phyloP scores from a whole-genome alignment of 1,284 basidiomycete genomes.

The Moesziomyces globuligerus region DNA sequence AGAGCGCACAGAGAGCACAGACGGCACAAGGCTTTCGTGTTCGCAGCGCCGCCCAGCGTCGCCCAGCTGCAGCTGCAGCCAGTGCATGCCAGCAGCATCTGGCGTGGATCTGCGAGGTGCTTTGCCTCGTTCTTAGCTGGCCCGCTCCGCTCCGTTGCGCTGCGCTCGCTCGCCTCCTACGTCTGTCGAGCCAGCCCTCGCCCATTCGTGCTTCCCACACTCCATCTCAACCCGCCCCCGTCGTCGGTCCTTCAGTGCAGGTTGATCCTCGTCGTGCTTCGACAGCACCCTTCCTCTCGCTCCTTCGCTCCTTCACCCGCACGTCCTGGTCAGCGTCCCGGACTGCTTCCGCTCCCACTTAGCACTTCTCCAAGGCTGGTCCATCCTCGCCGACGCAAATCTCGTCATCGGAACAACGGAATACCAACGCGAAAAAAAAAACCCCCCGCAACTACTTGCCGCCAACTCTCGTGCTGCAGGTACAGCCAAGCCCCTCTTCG shows the following conservation, averaged over 20 bases:
- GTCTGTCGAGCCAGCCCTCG: no score
- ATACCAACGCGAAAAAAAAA: background rate
- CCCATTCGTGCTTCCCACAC: background rate
- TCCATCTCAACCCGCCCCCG: slow-evolving; percentile 5
- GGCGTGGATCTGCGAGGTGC: slow-evolving; percentile 29
- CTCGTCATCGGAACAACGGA: background rate
- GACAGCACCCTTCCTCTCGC: slow-evolving; percentile 22
- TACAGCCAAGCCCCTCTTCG: no score
- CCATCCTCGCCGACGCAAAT: background rate
- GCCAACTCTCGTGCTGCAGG: no score
- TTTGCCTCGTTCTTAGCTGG: background rate
- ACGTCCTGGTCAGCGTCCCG: slow-evolving; percentile 17
- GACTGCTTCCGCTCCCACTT: slow-evolving; percentile 9
- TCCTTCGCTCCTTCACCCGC: background rate
- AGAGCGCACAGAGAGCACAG: no score
- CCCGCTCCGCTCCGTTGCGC: slow-evolving; percentile 5
- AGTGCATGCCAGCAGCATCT: background rate
- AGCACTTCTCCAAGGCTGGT: slow-evolving; percentile 8
- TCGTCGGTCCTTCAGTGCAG: slow-evolving; percentile 16
- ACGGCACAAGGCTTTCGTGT: no score
- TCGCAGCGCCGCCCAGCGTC: no score
- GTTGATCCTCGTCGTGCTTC: slow-evolving; percentile 42
- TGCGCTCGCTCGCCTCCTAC: slow-evolving; percentile 1
- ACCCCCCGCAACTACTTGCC: no score
- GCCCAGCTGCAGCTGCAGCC: no score